Base-by-base conservation (phyloP, 306 rosid genomes). In the Glycine soja region DNA sequence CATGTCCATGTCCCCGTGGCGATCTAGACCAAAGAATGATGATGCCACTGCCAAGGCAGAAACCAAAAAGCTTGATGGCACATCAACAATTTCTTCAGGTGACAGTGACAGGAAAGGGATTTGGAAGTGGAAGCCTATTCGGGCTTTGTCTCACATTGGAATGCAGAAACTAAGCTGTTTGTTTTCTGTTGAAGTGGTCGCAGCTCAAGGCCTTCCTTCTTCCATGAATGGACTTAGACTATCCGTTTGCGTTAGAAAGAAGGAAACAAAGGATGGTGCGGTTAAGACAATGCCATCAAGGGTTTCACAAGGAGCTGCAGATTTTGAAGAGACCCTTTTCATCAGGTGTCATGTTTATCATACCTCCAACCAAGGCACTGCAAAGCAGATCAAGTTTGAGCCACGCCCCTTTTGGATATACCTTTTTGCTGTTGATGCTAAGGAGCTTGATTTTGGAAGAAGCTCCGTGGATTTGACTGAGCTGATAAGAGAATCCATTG, bases 91-190 rank as follows among this genome's bases (percentile, higher is more conserved):
- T 67, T 59, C 76, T 54, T 66, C 80, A 1, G 87, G 76, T n/a
- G 91, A 19, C 45, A 43, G 15, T 65, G 85, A 90, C 68, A 91
- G 87, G 90, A 95, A 90, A 58, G 96, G 98, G 51, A 88, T 95
- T 46, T 95, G 99, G 99, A 93, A 86, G 30, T 96, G 99, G 99
- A 96, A 92, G 87, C 97, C 99, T n/a, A 82, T 96, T 14, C 81
- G 98, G 8, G 99, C 97, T 42, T 85, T 96, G n/a, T 85, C 98
- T 3, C 99, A 87, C 71, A 92, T 96, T 72, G 92, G 97, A 76
- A 96, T 86, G 98, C 89, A 90, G 14, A 93, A 96, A 84, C 58
- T 93, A 14, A 92, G 97, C 74, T 95, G 97, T 80, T 75, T 96
- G 86, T 90, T 96, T 40, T 93, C 98, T 11, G 91, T 93, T 62